Percentiles rank a stretch among this genome's conserved stretches.
phyloP scores from a whole-genome alignment of 192 early-diverging fungal species.

The Backusella psychrophila region DNA sequence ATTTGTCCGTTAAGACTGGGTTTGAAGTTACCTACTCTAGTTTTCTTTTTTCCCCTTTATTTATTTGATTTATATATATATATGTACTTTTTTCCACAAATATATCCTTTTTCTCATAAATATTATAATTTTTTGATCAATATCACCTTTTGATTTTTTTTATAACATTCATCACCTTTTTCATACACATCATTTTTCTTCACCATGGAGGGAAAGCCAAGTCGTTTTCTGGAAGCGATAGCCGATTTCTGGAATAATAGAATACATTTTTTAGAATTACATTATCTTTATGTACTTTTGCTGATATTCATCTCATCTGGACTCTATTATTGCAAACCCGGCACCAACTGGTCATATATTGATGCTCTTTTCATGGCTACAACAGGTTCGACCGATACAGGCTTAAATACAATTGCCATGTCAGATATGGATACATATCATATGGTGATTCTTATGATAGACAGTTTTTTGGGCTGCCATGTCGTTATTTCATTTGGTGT shows the following conservation, averaged over 20 bases:
- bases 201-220: background rate
- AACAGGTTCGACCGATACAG: constrained; percentile 29
- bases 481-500: constrained; percentile 21
- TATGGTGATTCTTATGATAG: constrained; percentile 17
- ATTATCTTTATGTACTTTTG: constrained; percentile 22
- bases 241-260: constrained; percentile 12
- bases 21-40: background rate
- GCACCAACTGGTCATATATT: constrained; percentile 20
- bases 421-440: constrained; percentile 31
- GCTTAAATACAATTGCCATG: constrained; percentile 30
- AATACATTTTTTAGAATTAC: constrained; percentile 33
- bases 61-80: constrained; percentile 5
- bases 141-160: background rate
- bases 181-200: background rate
- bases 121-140: too few relatives aligned
- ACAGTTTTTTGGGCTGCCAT: constrained; percentile 23
- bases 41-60: background rate
- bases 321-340: constrained; percentile 27
- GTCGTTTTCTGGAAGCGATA: background rate
- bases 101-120: background rate
- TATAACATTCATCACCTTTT: background rate
- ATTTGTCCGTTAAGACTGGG: background rate
- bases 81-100: background rate
- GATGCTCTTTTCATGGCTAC: constrained; percentile 34
- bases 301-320: constrained; percentile 27